Evolutionary conservation across 2,329 filamentous ascomycete genomes (phyloP).

Genomic region (Xylariales sp.): DNA sequence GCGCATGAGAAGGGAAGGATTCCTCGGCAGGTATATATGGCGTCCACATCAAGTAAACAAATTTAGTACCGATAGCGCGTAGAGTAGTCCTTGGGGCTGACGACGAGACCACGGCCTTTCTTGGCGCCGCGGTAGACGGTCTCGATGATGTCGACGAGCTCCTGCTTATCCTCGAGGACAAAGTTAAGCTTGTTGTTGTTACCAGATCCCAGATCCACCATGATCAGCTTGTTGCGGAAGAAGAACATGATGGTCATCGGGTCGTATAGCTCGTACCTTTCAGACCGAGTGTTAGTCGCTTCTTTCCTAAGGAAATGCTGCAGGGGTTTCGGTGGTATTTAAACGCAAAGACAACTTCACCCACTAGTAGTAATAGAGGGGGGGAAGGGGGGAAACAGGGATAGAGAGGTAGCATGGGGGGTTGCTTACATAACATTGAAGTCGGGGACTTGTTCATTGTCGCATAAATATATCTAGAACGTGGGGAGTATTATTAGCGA

Average conservation of each 20-base stretch:
- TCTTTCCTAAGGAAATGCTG: too few relatives aligned
- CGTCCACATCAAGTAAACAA: background rate
- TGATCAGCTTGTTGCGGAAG: conserved; percentile 99
- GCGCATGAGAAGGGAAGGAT: background rate
- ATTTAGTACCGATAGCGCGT: conserved; percentile 49
- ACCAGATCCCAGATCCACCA: conserved; percentile 96
- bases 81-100: conserved; percentile 84
- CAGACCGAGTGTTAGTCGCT: conserved; percentile 7
- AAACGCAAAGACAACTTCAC: too few relatives aligned
- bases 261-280: conserved; percentile 83
- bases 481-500: background rate
- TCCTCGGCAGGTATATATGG: background rate
- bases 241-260: conserved; percentile 97
- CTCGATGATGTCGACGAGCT: conserved; percentile 98
- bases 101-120: conserved; percentile 95
- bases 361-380: background rate
- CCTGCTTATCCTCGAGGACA: conserved; percentile 97
- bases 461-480: conserved; percentile 84
- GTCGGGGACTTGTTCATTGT: conserved; percentile 89
- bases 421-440: conserved; percentile 82
- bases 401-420: background rate
- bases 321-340: too few relatives aligned
- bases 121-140: conserved; percentile 98
- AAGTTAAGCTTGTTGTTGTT: conserved; percentile 99
- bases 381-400: background rate